phyloP scores from a whole-genome alignment of 495 filamentous ascomycete genomes.

The Lophiotrema nucula region DNA sequence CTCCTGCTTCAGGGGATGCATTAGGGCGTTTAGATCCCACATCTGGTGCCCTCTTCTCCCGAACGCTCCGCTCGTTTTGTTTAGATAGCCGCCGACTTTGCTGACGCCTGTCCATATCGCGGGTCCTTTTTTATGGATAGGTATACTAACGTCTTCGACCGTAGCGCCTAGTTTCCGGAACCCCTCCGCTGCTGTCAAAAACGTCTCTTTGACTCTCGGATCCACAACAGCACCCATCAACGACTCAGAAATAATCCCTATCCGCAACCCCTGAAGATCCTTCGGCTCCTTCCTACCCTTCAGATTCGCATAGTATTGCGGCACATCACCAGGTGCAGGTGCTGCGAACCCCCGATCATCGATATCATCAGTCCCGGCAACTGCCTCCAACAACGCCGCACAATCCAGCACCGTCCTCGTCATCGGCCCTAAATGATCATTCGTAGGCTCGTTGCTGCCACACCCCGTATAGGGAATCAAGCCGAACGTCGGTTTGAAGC shows the following conservation, averaged over 20 bases:
- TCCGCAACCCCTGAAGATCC: conserved; percentile 49
- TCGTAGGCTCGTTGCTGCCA: conserved; percentile 38
- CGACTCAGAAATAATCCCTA: conserved; percentile 55
- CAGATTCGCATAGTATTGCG: conserved; percentile 43
- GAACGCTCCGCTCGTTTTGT: conserved; percentile 43
- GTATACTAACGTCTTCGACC: conserved; percentile 53
- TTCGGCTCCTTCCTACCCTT: conserved; percentile 32
- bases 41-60: conserved; percentile 46
- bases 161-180: conserved; percentile 53
- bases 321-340: conserved; percentile 10
- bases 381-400: conserved; percentile 51
- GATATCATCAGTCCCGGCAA: conserved; percentile 57
- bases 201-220: conserved; percentile 43
- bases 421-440: conserved; percentile 44
- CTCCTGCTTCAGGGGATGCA: conserved; percentile 46
- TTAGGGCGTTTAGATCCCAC: conserved; percentile 44
- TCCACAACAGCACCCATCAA: conserved; percentile 48
- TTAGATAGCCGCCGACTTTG: conserved; percentile 47
- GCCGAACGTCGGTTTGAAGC: conserved; percentile 46
- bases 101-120: conserved; percentile 53
- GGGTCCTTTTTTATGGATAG: conserved; percentile 49
- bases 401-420: conserved; percentile 50
- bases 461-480: conserved; percentile 39
- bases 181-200: conserved; percentile 48
- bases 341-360: conserved; percentile 55